Conservation (phyloP, 2,329 filamentous ascomycete species). For the Cladorrhinum sp. region DNA sequence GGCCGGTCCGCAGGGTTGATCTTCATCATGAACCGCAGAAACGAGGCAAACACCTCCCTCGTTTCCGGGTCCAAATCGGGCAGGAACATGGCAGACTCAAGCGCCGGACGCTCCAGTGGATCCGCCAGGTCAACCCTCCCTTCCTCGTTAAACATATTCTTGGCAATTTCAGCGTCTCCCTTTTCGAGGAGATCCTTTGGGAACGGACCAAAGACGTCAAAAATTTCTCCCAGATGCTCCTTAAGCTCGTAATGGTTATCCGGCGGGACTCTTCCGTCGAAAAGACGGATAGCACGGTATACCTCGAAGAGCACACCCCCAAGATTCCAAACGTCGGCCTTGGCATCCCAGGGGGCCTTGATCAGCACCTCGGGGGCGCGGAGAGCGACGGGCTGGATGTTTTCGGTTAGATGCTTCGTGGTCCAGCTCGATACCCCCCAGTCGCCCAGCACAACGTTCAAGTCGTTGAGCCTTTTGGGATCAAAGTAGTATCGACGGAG, state of each 20-base stretch:
- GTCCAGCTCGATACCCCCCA: conserved; percentile 19
- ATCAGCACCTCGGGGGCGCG: conserved; percentile 19
- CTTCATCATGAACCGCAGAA: conserved; percentile 13
- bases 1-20: conserved; percentile 13
- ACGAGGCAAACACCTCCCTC: conserved; percentile 7
- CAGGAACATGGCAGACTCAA: conserved; percentile 7
- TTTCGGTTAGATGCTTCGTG: conserved; percentile 13
- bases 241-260: conserved; percentile 9
- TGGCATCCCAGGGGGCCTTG: conserved; percentile 15
- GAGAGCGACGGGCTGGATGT: conserved; percentile 18
- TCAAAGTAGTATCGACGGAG: conserved; percentile 10
- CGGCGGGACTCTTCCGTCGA: conserved; percentile 1
- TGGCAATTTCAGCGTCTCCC: conserved; percentile 10
- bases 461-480: neutral
- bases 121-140: neutral
- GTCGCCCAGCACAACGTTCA: conserved; percentile 18
- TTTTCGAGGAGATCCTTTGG: conserved; percentile 10
- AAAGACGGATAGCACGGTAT: conserved; percentile 14
- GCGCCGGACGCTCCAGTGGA: neutral
- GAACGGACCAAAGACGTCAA: conserved; percentile 16
- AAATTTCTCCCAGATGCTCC: conserved; percentile 17
- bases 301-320: conserved; percentile 14
- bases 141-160: conserved; percentile 10
- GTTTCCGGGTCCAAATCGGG: conserved; percentile 1
- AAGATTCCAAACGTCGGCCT: conserved; percentile 17